Conservation (phyloP, 768 basidiomycete species). For the Ramaria sp. region DNA sequence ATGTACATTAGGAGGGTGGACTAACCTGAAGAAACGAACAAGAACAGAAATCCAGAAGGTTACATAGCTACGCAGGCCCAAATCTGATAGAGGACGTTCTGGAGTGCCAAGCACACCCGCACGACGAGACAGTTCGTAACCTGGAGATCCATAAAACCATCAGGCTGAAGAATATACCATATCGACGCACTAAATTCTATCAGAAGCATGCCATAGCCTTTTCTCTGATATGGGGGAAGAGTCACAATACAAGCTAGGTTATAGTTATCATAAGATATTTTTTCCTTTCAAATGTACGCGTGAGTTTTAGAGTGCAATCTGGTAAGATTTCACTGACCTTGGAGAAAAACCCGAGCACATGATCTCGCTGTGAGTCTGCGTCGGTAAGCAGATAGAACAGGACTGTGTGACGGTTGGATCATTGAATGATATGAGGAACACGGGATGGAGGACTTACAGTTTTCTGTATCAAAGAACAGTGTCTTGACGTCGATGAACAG, state of each 20-base stretch:
- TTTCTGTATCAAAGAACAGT: slow-evolving; percentile 81
- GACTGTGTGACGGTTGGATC: slow-evolving; percentile 34
- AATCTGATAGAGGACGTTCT: slow-evolving; percentile 88
- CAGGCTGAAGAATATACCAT: not conserved
- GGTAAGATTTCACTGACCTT: slow-evolving; percentile 32
- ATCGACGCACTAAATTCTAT: slow-evolving; percentile 89
- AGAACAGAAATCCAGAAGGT: slow-evolving; percentile 80
- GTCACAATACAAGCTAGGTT: slow-evolving; percentile 96
- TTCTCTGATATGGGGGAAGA: slow-evolving; percentile 84
- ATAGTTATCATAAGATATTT: slow-evolving; percentile 91
- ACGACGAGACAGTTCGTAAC: slow-evolving; percentile 84
- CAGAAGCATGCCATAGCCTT: slow-evolving; percentile 89
- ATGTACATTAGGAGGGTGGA: slow-evolving; percentile 9
- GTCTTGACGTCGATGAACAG: slow-evolving; percentile 99
- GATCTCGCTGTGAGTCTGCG: slow-evolving; percentile 65
- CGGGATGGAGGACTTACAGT: slow-evolving; percentile 41
- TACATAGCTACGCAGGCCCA: slow-evolving; percentile 85
- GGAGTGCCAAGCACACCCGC: slow-evolving; percentile 80
- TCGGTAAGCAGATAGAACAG: slow-evolving; percentile 91
- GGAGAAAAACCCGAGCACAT: slow-evolving; percentile 69
- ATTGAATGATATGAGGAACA: slow-evolving; percentile 1
- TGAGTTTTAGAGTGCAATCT: not conserved
- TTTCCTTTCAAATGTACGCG: slow-evolving; percentile 51
- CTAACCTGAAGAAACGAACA: slow-evolving; percentile 72
- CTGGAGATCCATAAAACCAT: slow-evolving; percentile 27